These are phyloP conservation scores for Metarhizium robertsii DNA, from an alignment of 2,329 filamentous ascomycete species.

Conservation along the genomic window DNA sequence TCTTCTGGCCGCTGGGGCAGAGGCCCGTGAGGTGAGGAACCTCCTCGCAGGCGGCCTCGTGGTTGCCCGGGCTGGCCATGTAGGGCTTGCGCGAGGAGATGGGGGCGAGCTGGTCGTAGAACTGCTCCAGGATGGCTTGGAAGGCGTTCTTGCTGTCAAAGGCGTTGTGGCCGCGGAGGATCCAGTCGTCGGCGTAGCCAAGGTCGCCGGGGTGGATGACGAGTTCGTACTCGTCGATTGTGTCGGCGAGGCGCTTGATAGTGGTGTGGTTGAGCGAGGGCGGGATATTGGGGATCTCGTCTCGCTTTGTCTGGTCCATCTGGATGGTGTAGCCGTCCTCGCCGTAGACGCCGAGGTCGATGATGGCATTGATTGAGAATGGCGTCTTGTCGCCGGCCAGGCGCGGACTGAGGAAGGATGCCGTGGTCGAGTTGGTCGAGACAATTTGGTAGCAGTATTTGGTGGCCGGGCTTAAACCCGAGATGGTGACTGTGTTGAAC, in stretches of 20 bases:
- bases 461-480: conserved; percentile 37
- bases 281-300: conserved; percentile 36
- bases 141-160: conserved; percentile 41
- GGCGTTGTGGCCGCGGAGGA: conserved; percentile 33
- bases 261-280: conserved; percentile 49
- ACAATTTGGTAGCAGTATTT: conserved; percentile 53
- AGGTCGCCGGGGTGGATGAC: conserved; percentile 46
- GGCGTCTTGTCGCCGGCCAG: conserved; percentile 42
- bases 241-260: conserved; percentile 42
- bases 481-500: conserved; percentile 38
- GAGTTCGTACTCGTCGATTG: conserved; percentile 45
- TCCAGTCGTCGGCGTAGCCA: conserved; percentile 51
- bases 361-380: conserved; percentile 40
- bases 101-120: conserved; percentile 32
- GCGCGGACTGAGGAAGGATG: conserved; percentile 45
- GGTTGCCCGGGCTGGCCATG: conserved; percentile 38
- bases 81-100: conserved; percentile 45
- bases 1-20: conserved; percentile 44
- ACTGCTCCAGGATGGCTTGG: conserved; percentile 46
- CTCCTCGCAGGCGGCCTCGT: conserved; percentile 45
- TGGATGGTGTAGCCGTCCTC: conserved; percentile 21
- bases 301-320: conserved; percentile 33
- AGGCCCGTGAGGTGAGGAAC: conserved; percentile 24
- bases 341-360: conserved; percentile 41
- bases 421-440: conserved; percentile 44